Evolutionary conservation across 768 basidiomycete genomes (phyloP).

Genomic region (Phaeotremella fagi): DNA sequence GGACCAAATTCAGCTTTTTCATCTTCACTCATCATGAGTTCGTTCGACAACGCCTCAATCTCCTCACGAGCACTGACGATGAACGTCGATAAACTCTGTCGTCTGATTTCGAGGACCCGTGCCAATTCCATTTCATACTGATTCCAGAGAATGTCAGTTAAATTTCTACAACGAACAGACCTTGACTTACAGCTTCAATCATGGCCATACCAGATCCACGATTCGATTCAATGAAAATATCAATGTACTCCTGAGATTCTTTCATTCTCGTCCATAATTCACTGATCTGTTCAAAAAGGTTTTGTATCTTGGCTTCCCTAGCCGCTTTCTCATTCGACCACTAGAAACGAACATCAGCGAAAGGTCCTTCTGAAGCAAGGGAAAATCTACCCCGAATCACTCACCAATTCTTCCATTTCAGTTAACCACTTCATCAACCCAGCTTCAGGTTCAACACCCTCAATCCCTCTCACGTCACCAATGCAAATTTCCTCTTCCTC

Average conservation of each 20-base stretch:
- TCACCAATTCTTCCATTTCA: conserved; percentile 51
- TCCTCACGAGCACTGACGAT: conserved; percentile 74
- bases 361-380: not conserved
- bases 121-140: conserved; percentile 82
- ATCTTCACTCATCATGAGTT: conserved; percentile 76
- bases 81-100: conserved; percentile 80
- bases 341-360: conserved; percentile 14
- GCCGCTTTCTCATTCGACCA: conserved; percentile 69
- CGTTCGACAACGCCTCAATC: conserved; percentile 76
- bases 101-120: conserved; percentile 80
- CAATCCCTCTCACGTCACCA: conserved; percentile 56
- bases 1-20: conserved; percentile 75
- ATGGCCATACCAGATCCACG: conserved; percentile 74
- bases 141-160: conserved; percentile 4
- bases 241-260: conserved; percentile 71
- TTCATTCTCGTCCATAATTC: conserved; percentile 84
- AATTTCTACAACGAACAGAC: not conserved
- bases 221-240: conserved; percentile 81
- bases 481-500: conserved; percentile 50
- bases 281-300: conserved; percentile 89
- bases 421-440: conserved; percentile 71
- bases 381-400: not conserved
- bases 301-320: conserved; percentile 79
- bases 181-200: conserved; percentile 56
- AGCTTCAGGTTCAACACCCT: conserved; percentile 71